Evolutionary conservation across 2,329 filamentous ascomycete species (phyloP), one percentile per base, ranked within the genome.

Genomic region (Hymenoscyphus fructigenus): DNA sequence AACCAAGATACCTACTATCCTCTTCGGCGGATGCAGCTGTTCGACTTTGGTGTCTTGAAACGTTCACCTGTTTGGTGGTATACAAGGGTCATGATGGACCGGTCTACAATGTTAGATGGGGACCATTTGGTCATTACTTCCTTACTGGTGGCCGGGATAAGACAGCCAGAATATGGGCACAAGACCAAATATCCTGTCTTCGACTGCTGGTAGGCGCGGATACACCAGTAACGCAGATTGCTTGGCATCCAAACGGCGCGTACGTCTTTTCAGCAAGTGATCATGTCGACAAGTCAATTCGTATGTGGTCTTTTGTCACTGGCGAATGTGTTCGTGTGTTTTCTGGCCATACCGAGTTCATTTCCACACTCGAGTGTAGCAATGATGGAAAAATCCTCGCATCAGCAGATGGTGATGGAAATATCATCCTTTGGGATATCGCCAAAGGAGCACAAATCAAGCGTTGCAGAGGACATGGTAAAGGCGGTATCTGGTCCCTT

Each of bases 91-190:
- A 98, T 73, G 91, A 93, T 69, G 91, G 91, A 1, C 93, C 95
- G 0, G 89, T 97, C 5, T 95, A 92, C 85, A 90, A 94, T 70
- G 84, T 97, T 5, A 85, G 88, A 14, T 99, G 94, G 91, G 90
- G 92, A 3, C 95, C 95, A 0, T 93, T 93, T 64, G 95, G 95
- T 0, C 93, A 98, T 78, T 99, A 99, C 79, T 99, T 99, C 75
- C 84, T 91, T 44, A 93, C 91, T 6, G 91, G 88, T 41, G 92
- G 92, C 9, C 92, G 92, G 77, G 95, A 99, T 78, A 93, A 92
- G 77, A 96, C 91, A 1, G 91, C 93, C 9, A 89, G 95, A 17
- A 82, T 98, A 14, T 99, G 94, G 91, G 90, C 90, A 67, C 96
- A 96, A 67, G 93, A 97, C 74, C 91, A 96, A 69, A 93, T 96